These are phyloP conservation scores for Globisporangium spiculum DNA, from an alignment of 352 stramenopile genomes.

Conservation along the genomic window DNA sequence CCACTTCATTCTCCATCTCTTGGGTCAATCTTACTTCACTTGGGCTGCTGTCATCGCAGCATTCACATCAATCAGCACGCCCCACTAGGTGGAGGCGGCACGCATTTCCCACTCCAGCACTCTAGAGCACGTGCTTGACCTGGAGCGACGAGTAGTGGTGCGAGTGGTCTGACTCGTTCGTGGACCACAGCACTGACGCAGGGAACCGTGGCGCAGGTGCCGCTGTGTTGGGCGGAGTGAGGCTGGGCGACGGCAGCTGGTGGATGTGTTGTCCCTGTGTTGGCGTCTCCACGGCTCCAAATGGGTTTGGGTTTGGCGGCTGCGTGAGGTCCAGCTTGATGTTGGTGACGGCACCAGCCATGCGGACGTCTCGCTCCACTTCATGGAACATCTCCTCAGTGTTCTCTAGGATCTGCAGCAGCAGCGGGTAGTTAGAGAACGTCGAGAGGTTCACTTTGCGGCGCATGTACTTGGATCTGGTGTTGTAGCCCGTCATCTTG, in stretches of 20 bases:
- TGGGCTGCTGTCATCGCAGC: background rate
- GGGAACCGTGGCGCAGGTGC: slow-evolving; percentile 37
- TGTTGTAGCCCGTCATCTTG: slow-evolving; percentile 86
- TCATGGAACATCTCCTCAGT: slow-evolving; percentile 82
- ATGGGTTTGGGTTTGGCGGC: slow-evolving; percentile 16
- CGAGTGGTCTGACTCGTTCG: slow-evolving; percentile 23
- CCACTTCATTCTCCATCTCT: background rate
- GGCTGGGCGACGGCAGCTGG: slow-evolving; percentile 39
- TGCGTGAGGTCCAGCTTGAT: slow-evolving; percentile 54
- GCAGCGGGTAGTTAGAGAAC: slow-evolving; percentile 72
- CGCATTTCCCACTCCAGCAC: background rate
- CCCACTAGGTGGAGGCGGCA: background rate
- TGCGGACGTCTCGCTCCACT: slow-evolving; percentile 56
- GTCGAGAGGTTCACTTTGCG: slow-evolving; percentile 76
- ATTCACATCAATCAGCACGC: slow-evolving; percentile 2
- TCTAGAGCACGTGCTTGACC: slow-evolving; percentile 10
- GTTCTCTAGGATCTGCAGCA: slow-evolving; percentile 73
- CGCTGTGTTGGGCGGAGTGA: slow-evolving; percentile 44
- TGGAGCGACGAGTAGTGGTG: slow-evolving; percentile 6
- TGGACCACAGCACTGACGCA: slow-evolving; percentile 43
- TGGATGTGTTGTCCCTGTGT: slow-evolving; percentile 27
- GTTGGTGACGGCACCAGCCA: slow-evolving; percentile 44
- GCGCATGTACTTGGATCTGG: slow-evolving; percentile 82
- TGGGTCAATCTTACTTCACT: background rate
- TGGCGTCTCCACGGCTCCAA: slow-evolving; percentile 24